Conservation (phyloP, 1,284 basidiomycete genomes). For the Ustilago xerochloae region DNA sequence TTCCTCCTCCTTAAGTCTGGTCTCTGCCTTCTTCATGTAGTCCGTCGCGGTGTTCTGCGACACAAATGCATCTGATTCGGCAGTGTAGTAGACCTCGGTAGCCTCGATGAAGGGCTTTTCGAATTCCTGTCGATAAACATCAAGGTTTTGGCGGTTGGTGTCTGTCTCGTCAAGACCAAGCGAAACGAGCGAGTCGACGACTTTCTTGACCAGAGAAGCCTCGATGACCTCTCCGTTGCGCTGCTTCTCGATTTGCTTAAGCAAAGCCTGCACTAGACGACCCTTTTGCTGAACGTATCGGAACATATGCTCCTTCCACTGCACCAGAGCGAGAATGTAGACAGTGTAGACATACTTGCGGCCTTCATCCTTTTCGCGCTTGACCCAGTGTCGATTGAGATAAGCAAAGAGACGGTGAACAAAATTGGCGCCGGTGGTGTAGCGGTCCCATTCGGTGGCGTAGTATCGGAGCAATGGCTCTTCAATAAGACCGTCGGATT, state of each 20-base stretch:
- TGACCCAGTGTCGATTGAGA: slow-evolving; percentile 98
- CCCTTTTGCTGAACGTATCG: slow-evolving; percentile 80
- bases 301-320: slow-evolving; percentile 96
- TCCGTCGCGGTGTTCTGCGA: slow-evolving; percentile 91
- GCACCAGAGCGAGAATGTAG: slow-evolving; percentile 93
- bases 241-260: slow-evolving; percentile 90
- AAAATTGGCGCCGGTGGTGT: slow-evolving; percentile 95
- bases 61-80: slow-evolving; percentile 90
- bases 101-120: slow-evolving; percentile 87
- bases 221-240: slow-evolving; percentile 94
- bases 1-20: slow-evolving; percentile 91
- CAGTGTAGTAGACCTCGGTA: slow-evolving; percentile 90
- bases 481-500: slow-evolving; percentile 83
- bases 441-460: slow-evolving; percentile 91
- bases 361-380: slow-evolving; percentile 96
- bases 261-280: slow-evolving; percentile 86
- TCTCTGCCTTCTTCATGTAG: slow-evolving; percentile 96
- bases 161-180: slow-evolving; percentile 92
- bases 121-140: slow-evolving; percentile 93
- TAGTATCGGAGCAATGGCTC: slow-evolving; percentile 91
- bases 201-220: slow-evolving; percentile 91
- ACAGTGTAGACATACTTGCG: slow-evolving; percentile 93
- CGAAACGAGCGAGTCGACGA: slow-evolving; percentile 93
- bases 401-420: slow-evolving; percentile 86
- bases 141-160: slow-evolving; percentile 89